Conservation (phyloP, 2,329 filamentous ascomycete species). For the Pezicula rhizophila region DNA sequence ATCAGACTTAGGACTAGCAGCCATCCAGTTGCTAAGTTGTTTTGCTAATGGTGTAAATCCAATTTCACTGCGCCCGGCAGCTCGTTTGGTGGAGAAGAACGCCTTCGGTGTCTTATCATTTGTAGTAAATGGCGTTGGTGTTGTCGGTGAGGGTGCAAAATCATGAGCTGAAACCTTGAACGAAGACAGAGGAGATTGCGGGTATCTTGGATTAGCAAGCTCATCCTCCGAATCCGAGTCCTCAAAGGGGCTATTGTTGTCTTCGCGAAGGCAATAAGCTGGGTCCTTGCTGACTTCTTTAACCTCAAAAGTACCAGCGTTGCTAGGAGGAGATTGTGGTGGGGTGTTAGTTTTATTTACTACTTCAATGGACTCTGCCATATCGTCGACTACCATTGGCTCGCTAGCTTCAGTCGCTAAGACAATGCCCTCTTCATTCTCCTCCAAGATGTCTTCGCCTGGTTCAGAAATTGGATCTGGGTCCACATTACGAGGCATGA, state of each 20-base stretch:
- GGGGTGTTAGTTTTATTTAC: conserved; percentile 18
- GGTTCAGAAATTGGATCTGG: conserved; percentile 14
- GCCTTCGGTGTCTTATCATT: conserved; percentile 19
- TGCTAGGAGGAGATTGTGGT: conserved; percentile 16
- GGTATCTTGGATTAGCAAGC: conserved; percentile 28
- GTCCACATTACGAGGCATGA: conserved; percentile 30
- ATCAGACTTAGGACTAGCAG: conserved; percentile 46
- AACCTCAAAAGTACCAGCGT: conserved; percentile 26
- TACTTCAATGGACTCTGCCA: conserved; percentile 5
- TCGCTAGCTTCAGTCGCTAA: conserved; percentile 6
- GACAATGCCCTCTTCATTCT: background rate
- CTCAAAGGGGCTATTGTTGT: conserved; percentile 39
- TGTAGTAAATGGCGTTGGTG: conserved; percentile 32
- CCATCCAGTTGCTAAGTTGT: conserved; percentile 57
- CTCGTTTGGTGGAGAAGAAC: conserved; percentile 1
- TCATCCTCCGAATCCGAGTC: conserved; percentile 54
- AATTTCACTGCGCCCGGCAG: conserved; percentile 26
- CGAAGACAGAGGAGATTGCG: conserved; percentile 14
- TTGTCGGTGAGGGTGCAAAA: conserved; percentile 30
- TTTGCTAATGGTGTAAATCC: conserved; percentile 61
- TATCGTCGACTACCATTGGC: conserved; percentile 11
- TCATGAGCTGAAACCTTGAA: conserved; percentile 26
- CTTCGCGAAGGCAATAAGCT: conserved; percentile 33
- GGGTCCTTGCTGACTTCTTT: background rate
- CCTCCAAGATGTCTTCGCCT: conserved; percentile 13